Evolutionary conservation across 2,329 filamentous ascomycete species (phyloP).

Genomic region (Mycosphaerella arachidis): DNA sequence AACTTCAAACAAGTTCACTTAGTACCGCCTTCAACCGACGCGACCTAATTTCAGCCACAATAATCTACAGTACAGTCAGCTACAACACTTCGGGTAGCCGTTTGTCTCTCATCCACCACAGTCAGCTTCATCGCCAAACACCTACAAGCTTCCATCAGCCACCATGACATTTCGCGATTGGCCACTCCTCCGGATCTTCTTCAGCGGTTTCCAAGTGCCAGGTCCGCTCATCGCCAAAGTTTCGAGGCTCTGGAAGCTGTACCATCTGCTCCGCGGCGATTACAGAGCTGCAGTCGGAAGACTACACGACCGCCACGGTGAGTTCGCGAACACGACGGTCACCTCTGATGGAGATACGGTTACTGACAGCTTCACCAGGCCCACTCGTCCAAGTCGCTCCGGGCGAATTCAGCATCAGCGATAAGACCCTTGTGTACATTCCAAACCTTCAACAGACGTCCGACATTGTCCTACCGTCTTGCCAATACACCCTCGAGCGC

Average conservation of each 20-base stretch:
- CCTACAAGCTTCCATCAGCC: neutral
- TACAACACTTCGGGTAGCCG: too few relatives aligned
- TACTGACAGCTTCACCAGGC: conserved; percentile 3
- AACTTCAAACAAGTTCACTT: neutral
- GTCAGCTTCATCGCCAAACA: neutral
- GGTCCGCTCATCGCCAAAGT: conserved; percentile 22
- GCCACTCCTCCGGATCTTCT: conserved; percentile 3
- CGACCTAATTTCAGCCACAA: too few relatives aligned
- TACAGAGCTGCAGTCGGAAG: conserved; percentile 15
- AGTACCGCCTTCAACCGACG: neutral
- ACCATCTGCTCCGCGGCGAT: conserved; percentile 16
- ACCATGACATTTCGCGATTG: conserved; percentile 6
- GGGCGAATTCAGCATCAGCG: conserved; percentile 10
- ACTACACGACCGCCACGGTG: conserved; percentile 17
- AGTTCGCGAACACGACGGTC: neutral
- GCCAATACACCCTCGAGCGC: neutral
- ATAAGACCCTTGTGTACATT: conserved; percentile 1
- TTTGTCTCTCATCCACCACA: neutral
- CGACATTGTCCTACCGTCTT: neutral
- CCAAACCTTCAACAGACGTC: neutral
- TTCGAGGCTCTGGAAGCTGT: conserved; percentile 18
- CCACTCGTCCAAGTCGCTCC: conserved; percentile 15
- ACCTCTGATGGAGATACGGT: neutral
- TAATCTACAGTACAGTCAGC: too few relatives aligned
- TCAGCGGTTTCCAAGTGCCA: conserved; percentile 9